Percentiles rank a stretch among this genome's conserved stretches.
These are phyloP conservation scores for Vanrija humicola DNA, from an alignment of 1,284 basidiomycete genomes.

Conservation along the genomic window DNA sequence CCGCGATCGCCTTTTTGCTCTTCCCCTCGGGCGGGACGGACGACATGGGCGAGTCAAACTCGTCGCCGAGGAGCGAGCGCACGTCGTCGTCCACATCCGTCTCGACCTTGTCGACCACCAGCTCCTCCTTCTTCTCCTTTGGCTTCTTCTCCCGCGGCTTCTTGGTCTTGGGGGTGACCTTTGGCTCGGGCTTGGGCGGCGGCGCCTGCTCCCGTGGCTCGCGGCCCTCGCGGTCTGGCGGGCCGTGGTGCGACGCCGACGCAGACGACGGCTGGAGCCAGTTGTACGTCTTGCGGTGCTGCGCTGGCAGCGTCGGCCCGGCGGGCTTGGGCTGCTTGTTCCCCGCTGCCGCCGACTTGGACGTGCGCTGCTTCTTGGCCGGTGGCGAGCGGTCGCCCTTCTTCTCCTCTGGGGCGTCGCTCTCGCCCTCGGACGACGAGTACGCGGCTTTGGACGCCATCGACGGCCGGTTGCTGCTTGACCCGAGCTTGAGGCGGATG, in stretches of 20 bases:
- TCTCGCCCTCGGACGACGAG: constrained; percentile 35
- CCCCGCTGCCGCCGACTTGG: neutral
- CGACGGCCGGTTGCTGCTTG: neutral
- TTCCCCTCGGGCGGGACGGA: neutral
- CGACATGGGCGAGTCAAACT: too few species aligned
- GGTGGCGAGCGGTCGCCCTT: constrained; percentile 9
- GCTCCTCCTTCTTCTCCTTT: constrained; percentile 19
- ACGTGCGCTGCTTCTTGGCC: constrained; percentile 7
- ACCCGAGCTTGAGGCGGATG: too few species aligned
- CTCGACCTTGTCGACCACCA: constrained; percentile 3
- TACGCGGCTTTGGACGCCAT: constrained; percentile 13
- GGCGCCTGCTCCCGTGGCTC: neutral
- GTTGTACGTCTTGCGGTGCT: constrained; percentile 38
- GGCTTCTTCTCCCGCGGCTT: constrained; percentile 25
- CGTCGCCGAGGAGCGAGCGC: too few species aligned
- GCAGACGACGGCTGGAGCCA: constrained; percentile 39
- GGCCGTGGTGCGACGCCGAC: constrained; percentile 39
- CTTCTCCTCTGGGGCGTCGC: neutral
- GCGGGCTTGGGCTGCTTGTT: neutral
- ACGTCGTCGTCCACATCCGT: too few species aligned
- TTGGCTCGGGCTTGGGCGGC: neutral
- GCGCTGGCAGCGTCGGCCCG: constrained; percentile 10
- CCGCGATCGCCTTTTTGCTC: neutral
- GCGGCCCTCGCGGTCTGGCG: constrained; percentile 24
- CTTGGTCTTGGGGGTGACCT: neutral